Base-by-base conservation (phyloP, 805 yeast genomes). In the Kodamaea laetipori region DNA sequence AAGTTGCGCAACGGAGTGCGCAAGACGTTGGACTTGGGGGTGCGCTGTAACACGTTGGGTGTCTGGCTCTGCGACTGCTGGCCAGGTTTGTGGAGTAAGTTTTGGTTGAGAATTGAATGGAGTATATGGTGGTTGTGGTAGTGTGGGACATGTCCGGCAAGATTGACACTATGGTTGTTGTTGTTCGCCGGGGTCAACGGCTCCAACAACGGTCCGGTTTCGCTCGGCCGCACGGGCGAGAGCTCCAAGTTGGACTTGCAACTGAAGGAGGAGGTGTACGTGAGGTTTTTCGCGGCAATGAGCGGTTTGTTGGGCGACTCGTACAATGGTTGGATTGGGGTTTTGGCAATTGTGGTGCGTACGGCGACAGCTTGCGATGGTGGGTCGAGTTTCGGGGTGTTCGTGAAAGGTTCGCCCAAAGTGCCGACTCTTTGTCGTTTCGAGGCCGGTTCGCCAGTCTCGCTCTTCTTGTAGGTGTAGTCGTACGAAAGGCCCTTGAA, bases 241-340 rank as follows among this genome's bases (percentile, higher is more conserved):
- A 82, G 60, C 54, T 82, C 87, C 49, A 82, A 73, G 54, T 77
- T 82, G 18, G 84, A 78, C 51, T 73, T 77, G 53, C 85, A 80
- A 57, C 84, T 81, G 61, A 82, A 82, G 9, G 85, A 79, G 17
- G 85, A 81, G 3, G 86, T 78, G 55, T 78, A 79, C 7, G 80
- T 74, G 36, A 74, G 58, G 50, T 65, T 64, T 45, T 67, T 69
- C 15, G 69, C 66, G 1, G 73, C 76, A 28, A 66, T 52, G 34
- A 69, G 50, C 10, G 74, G 73, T 46, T 64, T 65, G 46, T 61
- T 63, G 8, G 78, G 74, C 4, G 76, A 66, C 12, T 61, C 41
- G 34, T 30, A 30, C 9, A 15, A 19, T n/a, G 34, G 34, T 30
- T 30, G 34, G 34, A 10, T 30, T n/a, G 34, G 34, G 2, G 34